A percentile compares a stretch with the other conserved stretches of the same genome.
Evolutionary conservation across 176 grass and related monocot species (phyloP).

Genomic region (Rhynchospora pubera): DNA sequence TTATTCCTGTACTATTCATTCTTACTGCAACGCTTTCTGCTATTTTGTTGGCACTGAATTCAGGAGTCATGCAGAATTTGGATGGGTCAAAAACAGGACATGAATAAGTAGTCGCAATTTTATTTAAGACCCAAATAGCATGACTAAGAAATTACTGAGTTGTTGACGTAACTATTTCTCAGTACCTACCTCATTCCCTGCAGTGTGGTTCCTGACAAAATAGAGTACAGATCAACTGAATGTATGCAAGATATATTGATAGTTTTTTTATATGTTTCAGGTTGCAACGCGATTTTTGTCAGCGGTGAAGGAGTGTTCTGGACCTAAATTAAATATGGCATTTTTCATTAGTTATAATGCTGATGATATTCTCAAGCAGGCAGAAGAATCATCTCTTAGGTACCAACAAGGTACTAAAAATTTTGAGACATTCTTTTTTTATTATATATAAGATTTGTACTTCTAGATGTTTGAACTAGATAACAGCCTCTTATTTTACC

Average conservation of each 20-base stretch:
- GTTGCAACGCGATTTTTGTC: conserved; percentile 62
- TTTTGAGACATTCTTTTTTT: background rate
- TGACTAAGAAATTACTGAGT: background rate
- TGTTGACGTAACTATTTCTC: background rate
- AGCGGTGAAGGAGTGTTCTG: conserved; percentile 45
- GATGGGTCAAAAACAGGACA: background rate
- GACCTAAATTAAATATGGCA: conserved; percentile 44
- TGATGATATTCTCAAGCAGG: conserved; percentile 48
- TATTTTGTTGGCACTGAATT: background rate
- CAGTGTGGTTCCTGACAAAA: background rate
- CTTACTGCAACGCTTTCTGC: background rate
- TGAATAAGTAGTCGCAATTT: background rate
- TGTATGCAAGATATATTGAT: background rate
- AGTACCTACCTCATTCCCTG: background rate
- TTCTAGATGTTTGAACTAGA: no score
- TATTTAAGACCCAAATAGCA: background rate
- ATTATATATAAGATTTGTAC: background rate
- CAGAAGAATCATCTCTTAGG: conserved; percentile 49
- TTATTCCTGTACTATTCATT: background rate
- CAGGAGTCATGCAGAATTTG: background rate
- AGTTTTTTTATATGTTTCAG: conserved; percentile 11
- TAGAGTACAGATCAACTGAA: background rate
- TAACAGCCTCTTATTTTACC: background rate
- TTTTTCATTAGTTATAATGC: conserved; percentile 70
- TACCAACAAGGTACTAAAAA: conserved; percentile 48